Percentiles rank a stretch among this genome's conserved stretches.
These are phyloP conservation scores for Dittrichia graveolens DNA, from an alignment of 129 eudicot genomes.

Conservation along the genomic window DNA sequence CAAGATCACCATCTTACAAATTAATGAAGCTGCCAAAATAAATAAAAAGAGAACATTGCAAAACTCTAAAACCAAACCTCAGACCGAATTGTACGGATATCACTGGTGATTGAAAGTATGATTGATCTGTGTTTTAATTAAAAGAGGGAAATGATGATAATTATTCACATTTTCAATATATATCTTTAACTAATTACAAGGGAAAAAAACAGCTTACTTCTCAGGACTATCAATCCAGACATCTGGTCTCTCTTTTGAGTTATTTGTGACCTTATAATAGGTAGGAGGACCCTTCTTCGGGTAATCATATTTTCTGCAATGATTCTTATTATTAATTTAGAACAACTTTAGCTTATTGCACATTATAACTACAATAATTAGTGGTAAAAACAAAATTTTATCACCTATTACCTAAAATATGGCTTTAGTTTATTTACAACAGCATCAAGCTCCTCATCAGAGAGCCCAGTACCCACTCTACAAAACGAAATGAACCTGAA, in stretches of 20 bases:
- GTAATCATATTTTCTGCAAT: slow-evolving; percentile 78
- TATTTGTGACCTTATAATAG: slow-evolving; percentile 90
- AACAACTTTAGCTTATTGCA: no score
- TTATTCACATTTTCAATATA: background rate
- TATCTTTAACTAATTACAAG: slow-evolving; percentile 4
- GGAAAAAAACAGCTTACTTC: slow-evolving; percentile 51
- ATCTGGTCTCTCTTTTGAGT: slow-evolving; percentile 98
- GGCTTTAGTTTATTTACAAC: slow-evolving; percentile 87
- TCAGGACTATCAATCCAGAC: slow-evolving; percentile 99
- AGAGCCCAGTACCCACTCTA: slow-evolving; percentile 97
- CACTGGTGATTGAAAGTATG: slow-evolving; percentile 89
- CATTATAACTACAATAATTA: no score
- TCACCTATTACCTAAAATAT: slow-evolving; percentile 61
- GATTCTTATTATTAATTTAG: background rate
- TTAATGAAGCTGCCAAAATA: slow-evolving; percentile 6
- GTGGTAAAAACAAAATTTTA: background rate
- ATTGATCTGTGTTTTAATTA: slow-evolving; percentile 57
- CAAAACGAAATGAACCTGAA: slow-evolving; percentile 97
- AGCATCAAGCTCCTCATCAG: slow-evolving; percentile 92
- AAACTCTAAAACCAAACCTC: slow-evolving; percentile 51
- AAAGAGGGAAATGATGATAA: slow-evolving; percentile 23
- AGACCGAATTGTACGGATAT: slow-evolving; percentile 89
- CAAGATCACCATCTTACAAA: background rate
- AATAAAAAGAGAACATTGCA: background rate
- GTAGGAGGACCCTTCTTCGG: slow-evolving; percentile 86